Evolutionary conservation across 176 grass and related monocot species (phyloP).

Genomic region (Triticum aestivum): IWGSC_CS_RefSeq_v2.1 NC_057795.1:681528009-681528508

Average conservation of each 20-base stretch:
- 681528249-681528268: neutral
- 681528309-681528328: too few species aligned
- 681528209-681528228: neutral
- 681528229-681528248: neutral
- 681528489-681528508: neutral
- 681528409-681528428: too few species aligned
- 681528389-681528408: neutral
- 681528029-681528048: neutral
- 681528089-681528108: neutral
- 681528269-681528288: neutral
- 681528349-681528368: neutral
- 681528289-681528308: neutral
- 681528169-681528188: neutral
- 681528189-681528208: neutral
- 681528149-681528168: neutral
- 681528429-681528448: too few species aligned
- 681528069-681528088: neutral
- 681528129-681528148: neutral
- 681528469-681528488: too few species aligned
- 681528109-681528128: neutral
- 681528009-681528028: neutral
- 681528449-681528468: too few species aligned
- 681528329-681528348: neutral
- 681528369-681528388: neutral
- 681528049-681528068: neutral